Conservation (phyloP, 768 basidiomycete species). For the Leccinum aurantiacum region DNA sequence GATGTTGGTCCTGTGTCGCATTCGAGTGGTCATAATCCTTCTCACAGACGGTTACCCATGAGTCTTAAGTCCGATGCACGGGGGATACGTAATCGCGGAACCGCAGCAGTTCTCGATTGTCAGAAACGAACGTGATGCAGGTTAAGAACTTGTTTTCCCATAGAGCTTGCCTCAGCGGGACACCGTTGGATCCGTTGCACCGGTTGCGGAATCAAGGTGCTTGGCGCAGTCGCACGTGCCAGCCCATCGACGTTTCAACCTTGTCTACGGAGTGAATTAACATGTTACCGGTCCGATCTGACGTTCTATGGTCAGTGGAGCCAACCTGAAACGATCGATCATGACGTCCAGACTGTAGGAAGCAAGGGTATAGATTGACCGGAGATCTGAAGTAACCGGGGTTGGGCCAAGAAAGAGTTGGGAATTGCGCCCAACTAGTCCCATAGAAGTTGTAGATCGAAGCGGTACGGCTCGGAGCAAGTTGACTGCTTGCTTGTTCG, state of each 20-base stretch:
- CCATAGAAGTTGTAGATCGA: no score
- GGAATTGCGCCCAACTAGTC: no score
- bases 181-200: constrained; percentile 3
- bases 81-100: neutral
- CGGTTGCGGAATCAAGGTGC: neutral
- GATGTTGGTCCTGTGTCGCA: no score
- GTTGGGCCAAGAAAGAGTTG: no score
- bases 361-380: neutral
- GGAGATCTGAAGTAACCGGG: neutral
- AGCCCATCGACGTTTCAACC: constrained; percentile 2
- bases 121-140: neutral
- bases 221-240: neutral
- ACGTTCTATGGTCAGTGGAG: neutral
- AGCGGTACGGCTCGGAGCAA: no score
- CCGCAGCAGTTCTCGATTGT: neutral
- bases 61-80: neutral
- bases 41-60: neutral
- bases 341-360: neutral
- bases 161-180: neutral
- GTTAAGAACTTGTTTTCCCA: neutral
- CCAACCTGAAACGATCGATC: constrained; percentile 6
- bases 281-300: neutral
- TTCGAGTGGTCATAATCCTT: neutral
- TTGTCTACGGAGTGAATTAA: neutral
- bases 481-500: no score